Percentiles rank a stretch among this genome's conserved stretches.
Evolutionary conservation across 208 protist species (phyloP).

Genomic region (Strigomonas oncopelti): DNA sequence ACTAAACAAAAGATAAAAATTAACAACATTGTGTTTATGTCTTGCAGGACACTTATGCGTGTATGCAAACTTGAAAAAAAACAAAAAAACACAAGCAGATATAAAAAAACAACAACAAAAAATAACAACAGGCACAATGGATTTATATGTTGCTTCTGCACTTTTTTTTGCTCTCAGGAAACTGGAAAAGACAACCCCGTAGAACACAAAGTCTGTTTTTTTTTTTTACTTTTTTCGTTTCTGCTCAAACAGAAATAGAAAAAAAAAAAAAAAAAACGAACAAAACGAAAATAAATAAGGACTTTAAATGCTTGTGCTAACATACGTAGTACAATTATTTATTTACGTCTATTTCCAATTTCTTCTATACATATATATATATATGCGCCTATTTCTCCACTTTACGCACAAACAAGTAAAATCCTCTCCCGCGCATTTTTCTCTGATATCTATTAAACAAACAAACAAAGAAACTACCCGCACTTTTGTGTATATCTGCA

Average conservation of each 20-base stretch:
- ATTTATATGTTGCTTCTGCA: constrained; percentile 5
- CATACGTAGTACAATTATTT: background rate
- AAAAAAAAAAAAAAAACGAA: background rate
- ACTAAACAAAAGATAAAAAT: too few species aligned
- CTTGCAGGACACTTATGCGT: background rate
- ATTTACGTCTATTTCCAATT: background rate
- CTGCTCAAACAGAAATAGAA: background rate
- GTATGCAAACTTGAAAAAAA: constrained; percentile 6
- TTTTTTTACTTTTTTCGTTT: constrained; percentile 1
- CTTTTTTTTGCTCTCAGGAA: background rate
- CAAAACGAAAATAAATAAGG: background rate
- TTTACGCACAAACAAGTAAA: constrained; percentile 7
- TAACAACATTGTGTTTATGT: background rate
- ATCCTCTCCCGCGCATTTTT: background rate
- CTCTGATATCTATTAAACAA: background rate
- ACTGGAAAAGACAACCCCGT: constrained; percentile 12
- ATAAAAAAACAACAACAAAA: constrained; percentile 6
- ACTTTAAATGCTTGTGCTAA: too few species aligned
- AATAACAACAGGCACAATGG: constrained; percentile 4
- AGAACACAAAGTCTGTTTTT: constrained; percentile 4
- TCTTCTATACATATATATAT: background rate
- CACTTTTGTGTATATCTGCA: too few species aligned
- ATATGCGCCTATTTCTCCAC: constrained; percentile 6
- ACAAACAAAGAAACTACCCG: too few species aligned
- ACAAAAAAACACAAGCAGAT: constrained; percentile 2